Base-by-base conservation (phyloP, 2,329 filamentous ascomycete species). In the Penicillium sp. region DNA sequence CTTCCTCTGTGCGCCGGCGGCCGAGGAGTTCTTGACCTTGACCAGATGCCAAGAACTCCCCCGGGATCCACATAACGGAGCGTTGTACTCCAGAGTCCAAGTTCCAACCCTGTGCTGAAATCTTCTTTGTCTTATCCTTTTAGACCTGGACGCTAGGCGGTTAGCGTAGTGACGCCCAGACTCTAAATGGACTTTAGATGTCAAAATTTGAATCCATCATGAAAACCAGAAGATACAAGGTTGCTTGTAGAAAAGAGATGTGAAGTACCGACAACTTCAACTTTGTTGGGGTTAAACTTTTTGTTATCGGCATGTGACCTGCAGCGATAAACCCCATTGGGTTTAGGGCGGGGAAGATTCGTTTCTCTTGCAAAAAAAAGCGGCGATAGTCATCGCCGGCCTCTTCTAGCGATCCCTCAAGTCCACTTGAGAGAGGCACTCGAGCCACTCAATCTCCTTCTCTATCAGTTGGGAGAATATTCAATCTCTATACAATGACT, bases 401-500 rank as follows among this genome's bases (percentile, higher is more conserved):
- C 56, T 47, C 50, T 51, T 58, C 41, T 50, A 50, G 47, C 42
- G 41, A 50, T 50, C 46, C 55, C 54, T 60, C 53, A 60, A 61
- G 56, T 51, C 52, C 42, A 57, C 50, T 53, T 59, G 47, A 55
- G 58, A 59, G 57, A 57, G 59, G 59, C 56, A 57, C 48, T 53
- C 45, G 38, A 58, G 56, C 56, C 54, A 52, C 49, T 58, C 47
- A 48, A 53, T 52, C 54, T 61, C 49, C 52, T 49, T 57, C 43
- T 10, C 52, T 41, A 35, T 27, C 18, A 60, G 50, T 52, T 45
- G 49, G 54, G 49, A 52, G 39, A 54, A 46, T 31, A 39, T 25
- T 30, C 41, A 36, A 18, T 33, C 14, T 45, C 48, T 51, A 56
- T 54, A 66, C 46, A 29, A 73, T 73, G 71, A 53, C 65, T 57